Base-by-base conservation (phyloP, 352 stramenopile genomes). In the Pythium sukuiense region DNA sequence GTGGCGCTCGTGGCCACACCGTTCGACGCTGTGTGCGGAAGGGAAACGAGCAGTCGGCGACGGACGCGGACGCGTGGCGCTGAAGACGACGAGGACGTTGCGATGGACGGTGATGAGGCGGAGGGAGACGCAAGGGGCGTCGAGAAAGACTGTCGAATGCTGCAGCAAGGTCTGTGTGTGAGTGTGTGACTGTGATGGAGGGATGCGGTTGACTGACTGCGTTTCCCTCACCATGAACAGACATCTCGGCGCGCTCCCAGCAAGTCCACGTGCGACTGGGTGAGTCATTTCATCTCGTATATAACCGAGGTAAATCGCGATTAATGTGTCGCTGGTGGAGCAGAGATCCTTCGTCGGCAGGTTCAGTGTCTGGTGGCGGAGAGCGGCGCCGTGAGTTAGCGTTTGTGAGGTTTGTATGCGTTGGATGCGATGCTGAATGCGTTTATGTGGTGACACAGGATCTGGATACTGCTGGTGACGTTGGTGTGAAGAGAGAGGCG, bases 251-350 rank as follows among this genome's bases (percentile, higher is more conserved):
- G 6, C 33, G 71, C 2, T 77, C 71, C 1, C 62, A 72, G 24
- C 71, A 77, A 70, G 67, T 77, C 7, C 71, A 77, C 30, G 16
- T 77, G 4, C 71, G 71, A 46, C 56, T 77, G 1, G 71, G 71
- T 77, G 56, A 26, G 63, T 41, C 1, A 24, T 26, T 2, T 7
- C 4, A 41, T 43, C 30, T 48, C 2, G 12, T 4, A 3, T 63
- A 6, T 24, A 24, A 24, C 20, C 20, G 27, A 12, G 37, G 48
- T 20, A 7, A 49, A 61, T 35, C 2, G 18, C 4, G 16, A n/a
- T 20, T 49, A 49, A 12, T 7, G 48, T 29, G 37, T 2, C 61
- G 26, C 7, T 33, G 26, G 2, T 32, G 46, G n/a, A 32, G 30
- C 16, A 75, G 69, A 75, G 46, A 65, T 75, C 39, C 27, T 75